These are phyloP conservation scores for Fibroporia radiculosa DNA, from an alignment of 768 basidiomycete genomes.

Conservation along the genomic window DNA sequence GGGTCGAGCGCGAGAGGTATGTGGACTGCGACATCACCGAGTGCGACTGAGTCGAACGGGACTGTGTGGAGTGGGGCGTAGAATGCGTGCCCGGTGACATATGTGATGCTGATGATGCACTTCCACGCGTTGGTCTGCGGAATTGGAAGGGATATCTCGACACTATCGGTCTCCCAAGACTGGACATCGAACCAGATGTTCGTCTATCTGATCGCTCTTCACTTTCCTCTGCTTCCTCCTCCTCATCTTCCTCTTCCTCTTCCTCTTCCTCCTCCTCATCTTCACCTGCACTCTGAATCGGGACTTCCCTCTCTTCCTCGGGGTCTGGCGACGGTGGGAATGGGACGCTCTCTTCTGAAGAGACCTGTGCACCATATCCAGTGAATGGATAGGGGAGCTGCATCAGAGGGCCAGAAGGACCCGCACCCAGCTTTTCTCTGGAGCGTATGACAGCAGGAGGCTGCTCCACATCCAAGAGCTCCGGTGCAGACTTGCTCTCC, in stretches of 20 bases:
- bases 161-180: constrained; percentile 67
- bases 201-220: constrained; percentile 46
- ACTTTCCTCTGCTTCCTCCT: constrained; percentile 31
- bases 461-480: constrained; percentile 35
- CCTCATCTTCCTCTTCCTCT: constrained; percentile 34
- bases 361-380: constrained; percentile 50
- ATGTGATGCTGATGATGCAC: constrained; percentile 25
- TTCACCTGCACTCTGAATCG: constrained; percentile 5
- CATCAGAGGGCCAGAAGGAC: constrained; percentile 37
- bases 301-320: constrained; percentile 27
- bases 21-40: constrained; percentile 32
- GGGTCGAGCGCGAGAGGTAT: constrained; percentile 35
- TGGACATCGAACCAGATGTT: constrained; percentile 79
- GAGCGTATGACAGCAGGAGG: constrained; percentile 36
- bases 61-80: constrained; percentile 30
- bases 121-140: constrained; percentile 40
- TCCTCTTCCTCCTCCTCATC: constrained; percentile 32
- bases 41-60: constrained; percentile 29
- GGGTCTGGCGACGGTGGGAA: constrained; percentile 62
- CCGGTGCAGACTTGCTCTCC: constrained; percentile 18
- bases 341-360: constrained; percentile 58
- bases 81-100: constrained; percentile 14
- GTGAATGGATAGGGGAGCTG: constrained; percentile 67
- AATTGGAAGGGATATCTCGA: constrained; percentile 67
- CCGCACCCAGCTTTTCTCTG: constrained; percentile 35